Conservation (phyloP, 129 eudicot genomes). For the Centrapalus pauciflorus region DNA sequence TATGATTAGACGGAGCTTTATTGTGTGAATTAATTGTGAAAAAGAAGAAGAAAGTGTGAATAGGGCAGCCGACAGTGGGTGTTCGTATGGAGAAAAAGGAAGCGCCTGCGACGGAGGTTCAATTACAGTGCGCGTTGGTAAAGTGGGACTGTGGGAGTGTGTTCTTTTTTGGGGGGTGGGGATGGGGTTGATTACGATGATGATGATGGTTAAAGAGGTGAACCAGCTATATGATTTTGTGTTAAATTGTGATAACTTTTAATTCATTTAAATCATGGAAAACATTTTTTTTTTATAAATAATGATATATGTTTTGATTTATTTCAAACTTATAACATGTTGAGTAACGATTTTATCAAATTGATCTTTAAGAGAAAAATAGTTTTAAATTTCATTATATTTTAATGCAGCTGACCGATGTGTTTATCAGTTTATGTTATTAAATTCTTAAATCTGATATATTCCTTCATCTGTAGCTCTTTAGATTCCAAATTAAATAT, state of each 20-base stretch:
- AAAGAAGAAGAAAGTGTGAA: background rate
- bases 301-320: too few relatives aligned
- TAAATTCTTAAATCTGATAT: too few relatives aligned
- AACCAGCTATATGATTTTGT: background rate
- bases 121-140: slow-evolving; percentile 16
- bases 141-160: slow-evolving; percentile 10
- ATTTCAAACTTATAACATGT: too few relatives aligned
- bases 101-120: slow-evolving; percentile 16
- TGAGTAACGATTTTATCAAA: too few relatives aligned
- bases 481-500: too few relatives aligned
- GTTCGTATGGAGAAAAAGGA: background rate
- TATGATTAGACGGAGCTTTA: slow-evolving; percentile 27
- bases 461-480: too few relatives aligned
- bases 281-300: too few relatives aligned
- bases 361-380: too few relatives aligned
- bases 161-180: slow-evolving; percentile 12
- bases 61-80: slow-evolving; percentile 21
- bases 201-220: slow-evolving; percentile 6
- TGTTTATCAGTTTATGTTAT: too few relatives aligned
- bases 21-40: background rate
- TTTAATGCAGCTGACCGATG: too few relatives aligned
- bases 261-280: too few relatives aligned
- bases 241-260: background rate
- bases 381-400: too few relatives aligned
- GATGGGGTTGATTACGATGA: slow-evolving; percentile 4